A percentile compares a stretch with the other conserved stretches of the same genome.
These are phyloP conservation scores for Dissoconium aciculare DNA, from an alignment of 2,329 filamentous ascomycete genomes.

Conservation along the genomic window DNA sequence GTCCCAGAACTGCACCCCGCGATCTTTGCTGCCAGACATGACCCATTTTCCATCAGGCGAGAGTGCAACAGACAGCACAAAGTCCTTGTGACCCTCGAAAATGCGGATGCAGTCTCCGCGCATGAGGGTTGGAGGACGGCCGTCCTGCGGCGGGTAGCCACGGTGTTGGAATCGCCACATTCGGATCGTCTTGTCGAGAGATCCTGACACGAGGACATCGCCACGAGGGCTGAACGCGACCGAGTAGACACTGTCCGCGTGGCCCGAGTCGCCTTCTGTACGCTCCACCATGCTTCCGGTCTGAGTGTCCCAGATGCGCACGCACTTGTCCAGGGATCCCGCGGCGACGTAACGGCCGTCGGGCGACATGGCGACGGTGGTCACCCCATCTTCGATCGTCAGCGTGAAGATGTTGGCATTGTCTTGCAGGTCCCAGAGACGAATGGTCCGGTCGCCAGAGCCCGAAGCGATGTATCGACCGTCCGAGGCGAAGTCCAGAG, in stretches of 20 bases:
- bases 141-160: constrained; percentile 35
- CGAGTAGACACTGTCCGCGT: constrained; percentile 93
- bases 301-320: constrained; percentile 88
- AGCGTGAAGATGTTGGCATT: constrained; percentile 70
- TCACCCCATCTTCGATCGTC: constrained; percentile 91
- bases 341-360: constrained; percentile 90
- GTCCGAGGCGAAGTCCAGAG: constrained; percentile 84
- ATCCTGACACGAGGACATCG: constrained; percentile 83
- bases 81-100: constrained; percentile 97
- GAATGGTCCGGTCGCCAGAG: constrained; percentile 84
- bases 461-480: constrained; percentile 90
- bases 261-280: constrained; percentile 80
- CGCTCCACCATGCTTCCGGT: constrained; percentile 78
- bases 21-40: constrained; percentile 90
- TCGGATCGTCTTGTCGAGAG: constrained; percentile 95
- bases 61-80: constrained; percentile 86
- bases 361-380: constrained; percentile 91
- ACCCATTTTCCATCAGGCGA: constrained; percentile 94
- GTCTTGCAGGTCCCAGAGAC: constrained; percentile 87
- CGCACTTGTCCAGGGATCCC: constrained; percentile 91
- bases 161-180: constrained; percentile 81
- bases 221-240: constrained; percentile 93
- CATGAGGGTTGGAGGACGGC: constrained; percentile 37
- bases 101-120: constrained; percentile 90
- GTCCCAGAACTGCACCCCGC: constrained; percentile 98